Conservation (phyloP, 2,329 filamentous ascomycete genomes). For the Tolypocladium sp. region DNA sequence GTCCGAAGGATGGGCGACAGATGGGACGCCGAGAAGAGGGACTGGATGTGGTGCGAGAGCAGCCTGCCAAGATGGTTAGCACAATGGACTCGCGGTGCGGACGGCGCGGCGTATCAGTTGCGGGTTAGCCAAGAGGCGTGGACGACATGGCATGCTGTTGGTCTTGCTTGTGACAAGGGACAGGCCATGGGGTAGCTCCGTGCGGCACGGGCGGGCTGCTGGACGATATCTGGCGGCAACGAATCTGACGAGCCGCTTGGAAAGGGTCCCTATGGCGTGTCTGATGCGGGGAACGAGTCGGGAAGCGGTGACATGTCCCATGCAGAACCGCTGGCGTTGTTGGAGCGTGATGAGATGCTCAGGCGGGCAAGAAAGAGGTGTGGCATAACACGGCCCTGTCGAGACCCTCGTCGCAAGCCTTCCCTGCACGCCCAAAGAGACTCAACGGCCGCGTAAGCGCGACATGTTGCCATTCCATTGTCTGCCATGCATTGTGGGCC, state of each 20-base stretch:
- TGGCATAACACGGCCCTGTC: background rate
- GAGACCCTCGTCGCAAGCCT: background rate
- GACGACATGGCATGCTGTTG: background rate
- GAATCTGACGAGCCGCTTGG: background rate
- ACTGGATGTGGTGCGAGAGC: constrained; percentile 47
- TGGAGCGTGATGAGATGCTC: background rate
- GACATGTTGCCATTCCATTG: background rate
- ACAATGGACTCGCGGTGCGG: background rate
- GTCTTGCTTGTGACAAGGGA: background rate
- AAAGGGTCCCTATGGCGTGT: background rate
- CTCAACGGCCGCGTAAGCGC: background rate
- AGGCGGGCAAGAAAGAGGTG: background rate
- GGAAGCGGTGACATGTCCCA: background rate
- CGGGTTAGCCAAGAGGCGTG: background rate
- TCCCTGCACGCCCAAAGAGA: background rate
- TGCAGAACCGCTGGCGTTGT: background rate
- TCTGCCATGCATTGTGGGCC: background rate
- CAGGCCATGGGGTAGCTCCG: background rate
- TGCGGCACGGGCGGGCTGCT: background rate
- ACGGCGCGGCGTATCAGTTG: background rate
- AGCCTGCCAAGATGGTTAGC: constrained; percentile 34
- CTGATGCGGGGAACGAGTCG: background rate
- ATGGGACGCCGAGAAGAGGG: constrained; percentile 52
- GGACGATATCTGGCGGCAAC: background rate
- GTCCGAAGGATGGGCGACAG: constrained; percentile 60